Conservation (phyloP, 495 filamentous ascomycete genomes). For the Neurospora sublineolata region DNA sequence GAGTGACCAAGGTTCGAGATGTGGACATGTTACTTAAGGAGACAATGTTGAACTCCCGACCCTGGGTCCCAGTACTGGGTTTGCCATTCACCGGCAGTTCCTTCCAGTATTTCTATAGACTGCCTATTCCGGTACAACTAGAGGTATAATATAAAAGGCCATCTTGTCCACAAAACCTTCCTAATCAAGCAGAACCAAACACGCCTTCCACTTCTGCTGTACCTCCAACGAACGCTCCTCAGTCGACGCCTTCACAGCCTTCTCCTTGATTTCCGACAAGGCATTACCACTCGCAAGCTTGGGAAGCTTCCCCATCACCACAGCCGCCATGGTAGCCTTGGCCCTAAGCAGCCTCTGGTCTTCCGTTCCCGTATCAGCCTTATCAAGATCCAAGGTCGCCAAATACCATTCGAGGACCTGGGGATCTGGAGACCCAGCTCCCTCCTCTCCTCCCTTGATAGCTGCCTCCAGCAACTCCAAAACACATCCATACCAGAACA, state of each 20-base stretch:
- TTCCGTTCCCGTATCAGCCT: conserved; percentile 25
- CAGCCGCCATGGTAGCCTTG: conserved; percentile 23
- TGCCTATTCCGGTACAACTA: background rate
- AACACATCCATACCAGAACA: conserved; percentile 24
- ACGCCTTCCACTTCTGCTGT: conserved; percentile 24
- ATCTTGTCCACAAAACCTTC: background rate
- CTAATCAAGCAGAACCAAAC: conserved; percentile 6
- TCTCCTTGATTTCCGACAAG: conserved; percentile 2
- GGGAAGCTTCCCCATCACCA: conserved; percentile 10
- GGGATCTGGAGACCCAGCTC: background rate
- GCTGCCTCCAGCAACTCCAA: conserved; percentile 19
- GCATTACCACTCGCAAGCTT: conserved; percentile 1
- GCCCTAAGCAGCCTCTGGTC: conserved; percentile 27
- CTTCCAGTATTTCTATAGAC: background rate
- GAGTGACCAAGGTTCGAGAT: background rate
- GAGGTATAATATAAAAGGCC: no score
- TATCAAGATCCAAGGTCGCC: conserved; percentile 24
- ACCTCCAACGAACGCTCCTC: conserved; percentile 35
- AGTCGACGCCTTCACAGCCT: conserved; percentile 18
- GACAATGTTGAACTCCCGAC: background rate
- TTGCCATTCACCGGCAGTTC: background rate
- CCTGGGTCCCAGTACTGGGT: background rate
- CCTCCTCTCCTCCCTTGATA: conserved; percentile 7
- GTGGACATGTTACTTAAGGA: background rate
- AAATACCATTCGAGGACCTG: conserved; percentile 25